Evolutionary conservation across 495 filamentous ascomycete species (phyloP), one percentile per base, ranked within the genome.

Genomic region (Podospora pseudopauciseta): DNA sequence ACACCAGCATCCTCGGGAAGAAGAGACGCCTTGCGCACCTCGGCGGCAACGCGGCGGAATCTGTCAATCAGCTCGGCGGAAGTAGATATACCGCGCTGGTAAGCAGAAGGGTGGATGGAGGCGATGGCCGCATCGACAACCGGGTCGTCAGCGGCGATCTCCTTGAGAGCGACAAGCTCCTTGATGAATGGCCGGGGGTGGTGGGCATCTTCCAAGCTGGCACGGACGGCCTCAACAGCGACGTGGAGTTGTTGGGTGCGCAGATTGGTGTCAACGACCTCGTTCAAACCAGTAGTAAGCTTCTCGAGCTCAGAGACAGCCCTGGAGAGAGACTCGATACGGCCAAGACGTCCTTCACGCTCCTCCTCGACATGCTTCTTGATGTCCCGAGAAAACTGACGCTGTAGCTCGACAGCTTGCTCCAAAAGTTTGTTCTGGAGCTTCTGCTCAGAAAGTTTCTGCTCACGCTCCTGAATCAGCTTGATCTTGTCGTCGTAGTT

Each of bases 221-320:
- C 87, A 55, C 92, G 90, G 5, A 99, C 92, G 53, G 94, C 92
- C 71, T 99, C 96, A 30, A 98, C 90, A 4, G 95, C 95, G 54
- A 97, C 92, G 75, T 95, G 91, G 18, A 97, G 87, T 77, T 97
- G 92, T 80, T 99, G 95, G 5, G 96, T 97, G 79, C 90, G 90
- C 65, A 98, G 87, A 80, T 93, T 97, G 61, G 85, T 82, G 75
- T 97, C 92, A 28, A 99, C 88, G 26, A 98, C 91, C 6, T 88
- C 85, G 77, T 91, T 92, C 92, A 91, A 97, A 68, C 90, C 88
- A 13, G 86, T 83, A 13, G 92, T 95, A 53, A 98, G 86, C 72
- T 88, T 86, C 80, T 97, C 93, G 2, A 99, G 87, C 68, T 95
- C 90, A 26, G 80, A 82, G 58, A 99, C 89, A 49, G 87, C 87